phyloP scores from a whole-genome alignment of 148 eudicot genomes.

The Nepenthes mirabilis region DNA sequence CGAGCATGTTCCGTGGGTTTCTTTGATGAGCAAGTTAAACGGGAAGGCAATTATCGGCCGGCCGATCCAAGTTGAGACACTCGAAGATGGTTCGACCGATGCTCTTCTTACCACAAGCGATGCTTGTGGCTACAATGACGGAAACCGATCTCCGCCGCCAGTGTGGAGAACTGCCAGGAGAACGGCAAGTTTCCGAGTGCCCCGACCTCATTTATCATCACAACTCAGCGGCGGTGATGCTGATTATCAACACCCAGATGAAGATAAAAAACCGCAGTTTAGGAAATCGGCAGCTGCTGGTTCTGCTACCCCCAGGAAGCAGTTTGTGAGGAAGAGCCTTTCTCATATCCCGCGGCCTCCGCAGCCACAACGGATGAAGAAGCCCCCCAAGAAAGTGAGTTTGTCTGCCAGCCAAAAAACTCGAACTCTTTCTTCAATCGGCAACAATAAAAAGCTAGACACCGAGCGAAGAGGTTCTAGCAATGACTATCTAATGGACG shows the following conservation, averaged over 20 bases:
- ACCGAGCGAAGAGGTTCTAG: constrained; percentile 14
- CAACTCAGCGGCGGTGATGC: constrained; percentile 24
- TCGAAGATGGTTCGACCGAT: constrained; percentile 64
- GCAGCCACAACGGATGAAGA: constrained; percentile 19
- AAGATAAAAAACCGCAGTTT: constrained; percentile 17
- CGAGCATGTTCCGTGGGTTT: constrained; percentile 89
- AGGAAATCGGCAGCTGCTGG: constrained; percentile 19
- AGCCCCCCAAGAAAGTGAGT: constrained; percentile 33
- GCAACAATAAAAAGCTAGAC: constrained; percentile 31
- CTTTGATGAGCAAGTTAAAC: constrained; percentile 78
- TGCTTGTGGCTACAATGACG: constrained; percentile 18
- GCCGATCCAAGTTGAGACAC: constrained; percentile 73
- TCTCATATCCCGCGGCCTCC: constrained; percentile 14
- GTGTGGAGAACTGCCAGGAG: constrained; percentile 72
- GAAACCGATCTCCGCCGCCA: constrained; percentile 20
- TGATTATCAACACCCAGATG: constrained; percentile 21
- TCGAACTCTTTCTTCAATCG: constrained; percentile 55
- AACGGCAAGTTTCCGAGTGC: constrained; percentile 53
- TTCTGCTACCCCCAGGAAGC: constrained; percentile 18
- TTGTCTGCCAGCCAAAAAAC: constrained; percentile 50
- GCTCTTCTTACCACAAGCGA: constrained; percentile 26
- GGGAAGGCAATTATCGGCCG: constrained; percentile 91
- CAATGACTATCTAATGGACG: constrained; percentile 23
- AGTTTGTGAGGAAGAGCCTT: constrained; percentile 10
- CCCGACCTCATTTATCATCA: constrained; percentile 42